Evolutionary conservation across 1,284 basidiomycete species (phyloP), one percentile per base, ranked within the genome.

Genomic region (Ceratobasidium sp.): DNA sequence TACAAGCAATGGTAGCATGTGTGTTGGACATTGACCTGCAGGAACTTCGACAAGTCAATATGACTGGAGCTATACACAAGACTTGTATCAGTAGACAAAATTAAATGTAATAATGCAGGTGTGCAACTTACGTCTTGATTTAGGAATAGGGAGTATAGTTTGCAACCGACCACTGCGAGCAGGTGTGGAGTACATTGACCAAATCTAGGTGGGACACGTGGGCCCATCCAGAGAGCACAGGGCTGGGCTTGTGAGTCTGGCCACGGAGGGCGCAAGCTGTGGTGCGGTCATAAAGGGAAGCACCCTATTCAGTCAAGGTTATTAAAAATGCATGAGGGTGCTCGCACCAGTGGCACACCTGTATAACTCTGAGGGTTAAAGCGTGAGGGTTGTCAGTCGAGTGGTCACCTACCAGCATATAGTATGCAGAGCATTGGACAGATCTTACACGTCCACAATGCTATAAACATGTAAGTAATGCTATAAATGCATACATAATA

Each of bases 221-320:
- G 37, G 19, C 71, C 71, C 71, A 75, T 75, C 61, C 62, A 75
- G 9, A 75, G 49, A 49, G 65, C 71, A 40, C 66, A 34, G 49
- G 32, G 51, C 71, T 62, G 49, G 71, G 46, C 22, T 75, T 62
- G 46, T 13, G 25, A 22, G 34, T 25, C 9, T 40, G 67, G 34
- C 19, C 37, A 13, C 66, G 66, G 7, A 49, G 44, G 4, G 51
- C 32, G 8, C 34, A 29, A 11, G 56, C 0, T 1, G 32, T 7
- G 8, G 43, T 2, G 54, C 56, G 56, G 8, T 34, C 40, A 25
- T 44, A 22, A 17, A 57, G 4, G 34, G 19, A 29, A 37, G 67
- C n/a, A n/a, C n/a, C n/a, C n/a, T n/a, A n/a, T n/a, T n/a, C n/a
- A n/a, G n/a, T n/a, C n/a, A n/a, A n/a, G n/a, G n/a, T n/a, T n/a